A percentile compares a stretch with the other conserved stretches of the same genome.
Conservation (phyloP, 2,329 filamentous ascomycete species). For the Ceratocystis diversiconidia region DNA sequence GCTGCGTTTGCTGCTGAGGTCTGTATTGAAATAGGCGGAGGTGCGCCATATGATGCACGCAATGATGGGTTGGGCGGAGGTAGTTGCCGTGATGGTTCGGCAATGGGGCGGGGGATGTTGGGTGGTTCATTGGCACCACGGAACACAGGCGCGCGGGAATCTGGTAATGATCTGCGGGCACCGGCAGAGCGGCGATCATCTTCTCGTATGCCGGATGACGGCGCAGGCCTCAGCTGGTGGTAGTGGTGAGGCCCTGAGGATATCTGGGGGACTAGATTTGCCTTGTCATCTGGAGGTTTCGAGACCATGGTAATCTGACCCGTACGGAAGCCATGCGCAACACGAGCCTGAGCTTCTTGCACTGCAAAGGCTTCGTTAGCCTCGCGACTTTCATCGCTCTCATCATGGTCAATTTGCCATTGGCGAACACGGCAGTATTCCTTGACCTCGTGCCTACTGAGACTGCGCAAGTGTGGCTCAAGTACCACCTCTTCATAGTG, state of each 20-base stretch:
- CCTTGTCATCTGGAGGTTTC: constrained; percentile 20
- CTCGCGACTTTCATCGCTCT: constrained; percentile 33
- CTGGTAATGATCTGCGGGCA: constrained; percentile 14
- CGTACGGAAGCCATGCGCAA: constrained; percentile 23
- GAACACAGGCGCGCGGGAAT: constrained; percentile 9
- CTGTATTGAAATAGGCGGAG: not conserved
- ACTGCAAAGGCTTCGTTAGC: constrained; percentile 40
- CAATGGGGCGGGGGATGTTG: not conserved
- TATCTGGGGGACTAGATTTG: constrained; percentile 14
- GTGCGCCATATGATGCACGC: not conserved
- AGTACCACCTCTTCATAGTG: constrained; percentile 47
- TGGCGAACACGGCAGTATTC: constrained; percentile 50
- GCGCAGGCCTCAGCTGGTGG: constrained; percentile 16
- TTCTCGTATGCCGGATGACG: not conserved
- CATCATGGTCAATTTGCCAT: constrained; percentile 40
- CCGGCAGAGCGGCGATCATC: not conserved
- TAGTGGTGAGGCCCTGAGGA: constrained; percentile 16
- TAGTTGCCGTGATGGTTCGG: constrained; percentile 8
- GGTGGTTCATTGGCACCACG: constrained; percentile 11
- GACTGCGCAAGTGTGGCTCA: constrained; percentile 37
- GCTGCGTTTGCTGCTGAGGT: not conserved
- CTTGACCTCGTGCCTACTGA: constrained; percentile 44
- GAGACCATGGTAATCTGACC: constrained; percentile 20
- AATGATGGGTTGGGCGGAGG: not conserved
- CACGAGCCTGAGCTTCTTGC: constrained; percentile 35